phyloP scores from a whole-genome alignment of 1,284 basidiomycete species.

The Cryptococcus maquisensis region DNA sequence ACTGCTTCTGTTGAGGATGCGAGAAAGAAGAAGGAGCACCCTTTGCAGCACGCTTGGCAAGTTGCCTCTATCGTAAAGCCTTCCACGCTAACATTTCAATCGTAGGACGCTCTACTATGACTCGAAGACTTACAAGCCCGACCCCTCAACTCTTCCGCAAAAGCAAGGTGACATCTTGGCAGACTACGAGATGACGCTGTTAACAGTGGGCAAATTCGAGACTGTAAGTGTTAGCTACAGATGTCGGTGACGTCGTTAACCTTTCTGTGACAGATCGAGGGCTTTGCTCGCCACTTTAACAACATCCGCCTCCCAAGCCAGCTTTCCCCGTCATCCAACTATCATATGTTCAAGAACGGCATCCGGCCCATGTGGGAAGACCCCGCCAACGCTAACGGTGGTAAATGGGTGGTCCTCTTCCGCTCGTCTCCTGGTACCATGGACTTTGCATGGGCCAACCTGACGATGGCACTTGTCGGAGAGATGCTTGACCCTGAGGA shows the following conservation, averaged over 20 bases:
- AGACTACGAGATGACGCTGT: constrained; percentile 61
- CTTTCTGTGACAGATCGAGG: constrained; percentile 57
- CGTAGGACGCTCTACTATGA: constrained; percentile 83
- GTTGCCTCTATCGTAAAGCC: constrained; percentile 33
- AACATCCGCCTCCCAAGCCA: constrained; percentile 86
- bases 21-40: constrained; percentile 69
- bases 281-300: constrained; percentile 90
- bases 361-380: constrained; percentile 84
- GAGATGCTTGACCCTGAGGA: constrained; percentile 83
- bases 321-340: constrained; percentile 82
- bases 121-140: constrained; percentile 67
- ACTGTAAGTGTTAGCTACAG: constrained; percentile 53
- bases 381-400: constrained; percentile 79
- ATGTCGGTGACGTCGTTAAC: neutral
- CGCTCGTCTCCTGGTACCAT: constrained; percentile 66
- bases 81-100: neutral
- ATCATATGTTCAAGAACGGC: constrained; percentile 79
- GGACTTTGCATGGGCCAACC: constrained; percentile 84
- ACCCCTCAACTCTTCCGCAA: constrained; percentile 46
- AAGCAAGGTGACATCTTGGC: constrained; percentile 23
- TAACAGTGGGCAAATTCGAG: constrained; percentile 72
- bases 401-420: constrained; percentile 93
- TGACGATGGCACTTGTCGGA: constrained; percentile 85
- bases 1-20: neutral
- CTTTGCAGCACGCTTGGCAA: constrained; percentile 75